Evolutionary conservation across 495 filamentous ascomycete species (phyloP), one percentile per base, ranked within the genome.

Genomic region (Trichoderma reesei): DNA sequence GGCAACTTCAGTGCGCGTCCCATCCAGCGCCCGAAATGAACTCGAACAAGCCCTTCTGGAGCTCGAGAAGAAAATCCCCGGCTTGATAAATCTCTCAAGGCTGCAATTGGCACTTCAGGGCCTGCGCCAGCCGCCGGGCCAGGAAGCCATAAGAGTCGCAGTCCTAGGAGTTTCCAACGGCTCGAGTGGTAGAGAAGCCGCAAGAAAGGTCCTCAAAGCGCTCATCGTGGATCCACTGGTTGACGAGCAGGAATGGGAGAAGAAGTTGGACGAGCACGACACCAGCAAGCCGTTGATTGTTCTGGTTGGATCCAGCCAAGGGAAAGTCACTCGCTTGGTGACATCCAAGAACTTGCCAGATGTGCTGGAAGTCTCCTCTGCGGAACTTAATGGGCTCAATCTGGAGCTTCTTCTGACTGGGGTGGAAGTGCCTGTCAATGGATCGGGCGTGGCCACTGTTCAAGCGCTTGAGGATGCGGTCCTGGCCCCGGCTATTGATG

Each of bases 91-190:
- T 73, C 78, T 88, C 26, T 88, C 88, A 64, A 84, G 90, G 67
- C 71, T 97, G 62, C 86, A 90, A 69, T 81, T 98, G 67, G 93
- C 91, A 18, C 73, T 91, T 70, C 81, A 87, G 60, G 90, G 90
- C 6, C 76, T 96, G 66, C 84, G 89, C 68, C 83, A 89, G 66
- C 76, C 82, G 16, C 69, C 79, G 1, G 82, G 82, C 5, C 60
- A 78, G 60, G 82, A 85, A 69, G 81, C 89, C n/a, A 83, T 91
- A 67, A 78, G 93, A 41, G 79, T 98, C 71, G 92, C 80, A 1
- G 68, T 84, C 31, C 67, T 86, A n/a, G 75, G 71, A n/a, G 66
- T 79, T 7, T 69, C 71, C 16, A 70, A 73, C 66, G 74, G 71
- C 34, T 67, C 73, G 8, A 63, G 72, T 16, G 41, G 61, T n/a